These are phyloP conservation scores for Closterium sp. DNA, from an alignment of 139 green algal genomes.

Conservation along the genomic window DNA sequence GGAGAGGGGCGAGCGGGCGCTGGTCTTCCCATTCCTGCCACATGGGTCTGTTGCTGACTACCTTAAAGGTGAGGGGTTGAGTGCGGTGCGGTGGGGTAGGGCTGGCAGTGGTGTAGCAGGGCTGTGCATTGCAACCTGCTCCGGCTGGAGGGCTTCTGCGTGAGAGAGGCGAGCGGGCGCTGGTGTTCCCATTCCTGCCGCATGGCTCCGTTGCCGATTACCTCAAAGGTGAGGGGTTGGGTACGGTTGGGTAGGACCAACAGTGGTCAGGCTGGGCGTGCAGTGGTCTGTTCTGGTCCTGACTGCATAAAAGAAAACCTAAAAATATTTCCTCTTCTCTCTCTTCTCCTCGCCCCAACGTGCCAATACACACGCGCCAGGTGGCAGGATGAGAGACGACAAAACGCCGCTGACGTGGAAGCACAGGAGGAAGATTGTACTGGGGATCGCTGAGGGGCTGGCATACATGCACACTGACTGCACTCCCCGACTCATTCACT, in stretches of 20 bases:
- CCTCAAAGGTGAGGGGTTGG: constrained; percentile 6
- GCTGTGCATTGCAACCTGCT: constrained; percentile 50
- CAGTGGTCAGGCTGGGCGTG: constrained; percentile 19
- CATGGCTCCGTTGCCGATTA: constrained; percentile 10
- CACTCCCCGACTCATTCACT: neutral
- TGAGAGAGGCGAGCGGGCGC: constrained; percentile 22
- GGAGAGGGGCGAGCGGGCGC: neutral
- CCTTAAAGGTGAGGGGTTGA: neutral
- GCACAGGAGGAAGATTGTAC: neutral
- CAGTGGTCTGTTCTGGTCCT: too few relatives aligned
- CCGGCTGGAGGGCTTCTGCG: constrained; percentile 53
- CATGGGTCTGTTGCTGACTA: neutral
- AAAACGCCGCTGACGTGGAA: neutral
- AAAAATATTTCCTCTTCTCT: too few relatives aligned
- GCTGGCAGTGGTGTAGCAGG: neutral
- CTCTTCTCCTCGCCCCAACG: too few relatives aligned
- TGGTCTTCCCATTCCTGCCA: neutral
- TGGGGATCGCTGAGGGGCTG: neutral
- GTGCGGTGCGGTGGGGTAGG: neutral
- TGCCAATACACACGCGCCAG: neutral
- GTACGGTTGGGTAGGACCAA: too few relatives aligned
- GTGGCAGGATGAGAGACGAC: neutral
- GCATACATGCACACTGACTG: neutral
- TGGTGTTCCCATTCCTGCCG: constrained; percentile 24
- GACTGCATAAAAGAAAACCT: too few relatives aligned